phyloP scores from a whole-genome alignment of 2,329 filamentous ascomycete species.

The Magnaporthiopsis rhizophila region DNA sequence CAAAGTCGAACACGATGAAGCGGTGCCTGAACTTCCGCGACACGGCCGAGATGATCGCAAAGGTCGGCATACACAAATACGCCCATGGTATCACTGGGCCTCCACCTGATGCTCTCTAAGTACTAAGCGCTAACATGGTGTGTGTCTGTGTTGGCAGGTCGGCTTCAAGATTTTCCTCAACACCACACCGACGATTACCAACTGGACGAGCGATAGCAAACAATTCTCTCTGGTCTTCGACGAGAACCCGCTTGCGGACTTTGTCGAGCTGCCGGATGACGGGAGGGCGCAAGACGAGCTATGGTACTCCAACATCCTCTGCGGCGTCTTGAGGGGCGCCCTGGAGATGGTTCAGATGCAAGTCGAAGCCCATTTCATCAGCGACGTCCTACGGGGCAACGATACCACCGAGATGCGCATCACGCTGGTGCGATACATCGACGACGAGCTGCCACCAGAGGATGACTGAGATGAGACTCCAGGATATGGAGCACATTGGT shows the following conservation, averaged over 20 bases:
- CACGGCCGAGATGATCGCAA: slow-evolving; percentile 93
- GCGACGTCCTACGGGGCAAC: slow-evolving; percentile 84
- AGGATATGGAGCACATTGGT: background rate
- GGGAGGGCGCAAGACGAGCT: slow-evolving; percentile 91
- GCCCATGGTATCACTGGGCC: background rate
- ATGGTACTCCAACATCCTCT: slow-evolving; percentile 97
- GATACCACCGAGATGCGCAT: slow-evolving; percentile 97
- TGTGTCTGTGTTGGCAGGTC: slow-evolving; percentile 46
- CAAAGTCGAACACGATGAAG: slow-evolving; percentile 84
- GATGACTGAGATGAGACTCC: slow-evolving; percentile 70
- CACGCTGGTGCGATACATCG: slow-evolving; percentile 85
- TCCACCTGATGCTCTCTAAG: background rate
- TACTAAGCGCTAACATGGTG: slow-evolving; percentile 13
- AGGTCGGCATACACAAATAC: slow-evolving; percentile 36
- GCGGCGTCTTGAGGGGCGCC: slow-evolving; percentile 82
- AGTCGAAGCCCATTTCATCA: slow-evolving; percentile 93
- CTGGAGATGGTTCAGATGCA: slow-evolving; percentile 99
- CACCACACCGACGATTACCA: slow-evolving; percentile 84
- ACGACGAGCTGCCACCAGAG: slow-evolving; percentile 94
- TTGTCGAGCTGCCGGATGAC: slow-evolving; percentile 94
- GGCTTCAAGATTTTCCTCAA: slow-evolving; percentile 99
- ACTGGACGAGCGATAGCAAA: slow-evolving; percentile 94
- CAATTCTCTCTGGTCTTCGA: slow-evolving; percentile 95
- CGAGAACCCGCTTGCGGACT: slow-evolving; percentile 93
- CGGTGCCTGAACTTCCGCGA: slow-evolving; percentile 89